Base-by-base conservation (phyloP, 2,329 filamentous ascomycete genomes). In the Colletotrichum sp. region DNA sequence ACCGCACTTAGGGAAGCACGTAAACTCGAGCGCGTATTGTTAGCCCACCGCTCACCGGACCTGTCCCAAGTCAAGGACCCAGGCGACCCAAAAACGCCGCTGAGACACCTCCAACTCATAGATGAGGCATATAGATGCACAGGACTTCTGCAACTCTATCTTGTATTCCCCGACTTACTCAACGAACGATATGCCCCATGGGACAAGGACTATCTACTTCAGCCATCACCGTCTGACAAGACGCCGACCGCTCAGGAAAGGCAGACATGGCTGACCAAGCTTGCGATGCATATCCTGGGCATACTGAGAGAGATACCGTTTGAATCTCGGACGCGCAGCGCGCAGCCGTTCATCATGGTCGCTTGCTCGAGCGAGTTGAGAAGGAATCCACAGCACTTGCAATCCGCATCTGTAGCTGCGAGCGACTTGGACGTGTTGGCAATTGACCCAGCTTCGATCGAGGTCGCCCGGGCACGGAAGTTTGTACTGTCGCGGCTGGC, bases 111-210 rank as follows among this genome's bases (percentile, higher is more conserved):
- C 1, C 31, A 66, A 18, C 67, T 72, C 7, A 74, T 79, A 16
- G 77, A 76, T 18, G 76, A 79, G 33, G 76, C 76, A 4, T 78
- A 76, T 16, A 75, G 71, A 2, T 78, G 69, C 43, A 75, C 74
- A 0, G 77, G 75, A 0, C 61, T 78, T 0, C 13, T 79, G 0
- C 77, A 79, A 15, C 55, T 79, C 1, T 79, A 79, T 31, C 75
- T 75, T n/a, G 75, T 79, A 6, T 78, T 79, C 34, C 76, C 78
- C 5, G 78, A 79, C 47, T 43, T 79, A 4, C 73, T 78, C 2
- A 71, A 55, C 9, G 70, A 76, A 21, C 77, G 78, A 0, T 77
- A 76, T 13, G 62, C 69, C 4, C 77, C 72, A 0, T 77, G 75
- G 75, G 47, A 69, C 36, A 68, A 70, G 4, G 68, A 76, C 5